Percentiles rank a stretch among this genome's conserved stretches.
phyloP scores from a whole-genome alignment of 345 rosid species.

The Populus davidiana region DNA sequence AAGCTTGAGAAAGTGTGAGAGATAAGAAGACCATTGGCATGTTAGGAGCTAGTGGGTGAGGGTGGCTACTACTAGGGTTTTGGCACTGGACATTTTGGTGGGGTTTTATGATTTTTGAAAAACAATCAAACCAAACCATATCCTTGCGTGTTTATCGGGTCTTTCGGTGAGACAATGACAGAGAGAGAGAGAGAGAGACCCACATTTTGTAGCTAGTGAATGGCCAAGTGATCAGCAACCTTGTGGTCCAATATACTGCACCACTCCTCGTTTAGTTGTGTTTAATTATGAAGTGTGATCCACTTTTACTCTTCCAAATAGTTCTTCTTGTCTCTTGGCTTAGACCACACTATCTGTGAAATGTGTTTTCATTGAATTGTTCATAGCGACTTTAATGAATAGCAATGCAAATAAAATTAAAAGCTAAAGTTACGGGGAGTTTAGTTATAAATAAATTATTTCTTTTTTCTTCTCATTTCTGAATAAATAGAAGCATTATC shows the following conservation, averaged over 20 bases:
- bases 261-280: neutral
- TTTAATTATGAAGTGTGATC: neutral
- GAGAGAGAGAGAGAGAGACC: constrained; percentile 14
- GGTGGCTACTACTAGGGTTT: neutral
- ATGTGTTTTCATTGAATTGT: neutral
- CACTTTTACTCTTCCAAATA: neutral
- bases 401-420: too few relatives aligned
- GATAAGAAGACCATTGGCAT: neutral
- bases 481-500: too few relatives aligned
- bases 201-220: constrained; percentile 35
- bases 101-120: constrained; percentile 9
- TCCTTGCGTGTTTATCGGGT: constrained; percentile 40
- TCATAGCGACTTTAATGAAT: neutral
- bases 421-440: neutral
- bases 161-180: constrained; percentile 42
- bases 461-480: neutral
- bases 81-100: neutral
- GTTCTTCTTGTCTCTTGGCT: neutral
- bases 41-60: neutral
- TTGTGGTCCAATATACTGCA: constrained; percentile 6
- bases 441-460: too few relatives aligned
- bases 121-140: constrained; percentile 25
- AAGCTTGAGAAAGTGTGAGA: neutral
- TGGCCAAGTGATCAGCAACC: constrained; percentile 2
- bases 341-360: too few relatives aligned